Conservation (phyloP, 805 yeast genomes). For the Ogataea degrootiae region DNA sequence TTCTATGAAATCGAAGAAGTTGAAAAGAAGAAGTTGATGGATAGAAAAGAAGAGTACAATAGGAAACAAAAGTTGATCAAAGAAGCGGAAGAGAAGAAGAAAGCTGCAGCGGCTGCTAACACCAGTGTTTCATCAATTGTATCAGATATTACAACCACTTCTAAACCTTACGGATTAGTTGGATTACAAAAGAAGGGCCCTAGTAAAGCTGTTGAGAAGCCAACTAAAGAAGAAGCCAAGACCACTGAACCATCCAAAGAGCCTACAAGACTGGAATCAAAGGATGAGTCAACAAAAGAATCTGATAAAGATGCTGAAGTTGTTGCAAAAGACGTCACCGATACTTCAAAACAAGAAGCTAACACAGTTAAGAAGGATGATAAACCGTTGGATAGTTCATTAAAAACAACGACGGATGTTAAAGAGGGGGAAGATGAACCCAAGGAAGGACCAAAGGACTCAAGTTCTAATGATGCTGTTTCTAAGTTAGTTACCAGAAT, state of each 20-base stretch:
- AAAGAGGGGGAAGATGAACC: neutral
- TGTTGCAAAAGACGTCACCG: neutral
- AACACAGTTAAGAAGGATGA: too few relatives aligned
- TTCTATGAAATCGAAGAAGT: constrained; percentile 47
- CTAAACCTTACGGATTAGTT: constrained; percentile 29
- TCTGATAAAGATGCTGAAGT: neutral
- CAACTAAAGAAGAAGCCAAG: neutral
- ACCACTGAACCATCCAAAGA: neutral
- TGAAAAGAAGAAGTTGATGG: constrained; percentile 30
- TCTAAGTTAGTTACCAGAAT: neutral
- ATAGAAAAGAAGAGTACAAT: constrained; percentile 13
- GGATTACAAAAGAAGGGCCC: constrained; percentile 16
- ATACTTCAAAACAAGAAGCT: neutral
- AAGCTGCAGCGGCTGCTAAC: constrained; percentile 4
- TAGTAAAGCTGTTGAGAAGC: neutral
- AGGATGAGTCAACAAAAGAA: neutral
- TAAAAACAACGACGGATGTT: neutral
- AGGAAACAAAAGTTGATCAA: constrained; percentile 14
- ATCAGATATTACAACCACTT: neutral
- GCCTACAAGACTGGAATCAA: neutral
- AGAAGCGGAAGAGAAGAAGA: constrained; percentile 14
- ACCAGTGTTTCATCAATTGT: neutral
- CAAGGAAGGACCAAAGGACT: neutral
- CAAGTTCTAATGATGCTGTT: neutral
- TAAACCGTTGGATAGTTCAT: neutral